Percentiles rank a stretch among this genome's conserved stretches.
These are phyloP conservation scores for Fraxinus ornus DNA, from an alignment of 305 asterid species.

Conservation along the genomic window DNA sequence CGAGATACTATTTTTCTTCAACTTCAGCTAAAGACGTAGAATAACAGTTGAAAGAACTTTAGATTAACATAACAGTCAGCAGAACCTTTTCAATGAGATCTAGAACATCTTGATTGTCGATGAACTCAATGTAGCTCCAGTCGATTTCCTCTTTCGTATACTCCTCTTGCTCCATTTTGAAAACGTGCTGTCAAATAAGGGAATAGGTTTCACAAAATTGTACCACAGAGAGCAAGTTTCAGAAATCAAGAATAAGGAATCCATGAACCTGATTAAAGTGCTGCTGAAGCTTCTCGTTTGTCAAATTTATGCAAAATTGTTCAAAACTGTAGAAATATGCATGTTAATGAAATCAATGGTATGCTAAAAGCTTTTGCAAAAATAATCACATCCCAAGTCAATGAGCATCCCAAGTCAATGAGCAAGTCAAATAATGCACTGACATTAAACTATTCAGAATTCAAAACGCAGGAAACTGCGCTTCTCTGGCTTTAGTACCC, in stretches of 20 bases:
- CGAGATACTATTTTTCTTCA: neutral
- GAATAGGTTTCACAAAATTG: constrained; percentile 24
- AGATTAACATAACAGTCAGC: constrained; percentile 9
- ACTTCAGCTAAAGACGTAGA: neutral
- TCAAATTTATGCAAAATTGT: constrained; percentile 56
- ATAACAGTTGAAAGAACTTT: neutral
- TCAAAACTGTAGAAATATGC: constrained; percentile 45
- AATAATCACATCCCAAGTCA: constrained; percentile 17
- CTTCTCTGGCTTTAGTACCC: neutral
- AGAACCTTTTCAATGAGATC: constrained; percentile 90
- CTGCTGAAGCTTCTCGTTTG: constrained; percentile 64
- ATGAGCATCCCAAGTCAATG: neutral
- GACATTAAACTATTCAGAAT: neutral
- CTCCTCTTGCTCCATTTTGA: constrained; percentile 99
- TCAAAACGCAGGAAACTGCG: neutral
- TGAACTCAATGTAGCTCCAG: constrained; percentile 99
- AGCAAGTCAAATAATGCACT: constrained; percentile 20
- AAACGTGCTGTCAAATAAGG: constrained; percentile 75
- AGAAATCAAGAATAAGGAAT: neutral
- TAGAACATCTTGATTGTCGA: constrained; percentile 86
- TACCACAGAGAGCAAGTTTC: constrained; percentile 7
- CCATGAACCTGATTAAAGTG: constrained; percentile 84
- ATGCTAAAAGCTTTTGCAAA: constrained; percentile 6
- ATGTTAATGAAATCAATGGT: constrained; percentile 20
- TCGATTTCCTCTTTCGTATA: constrained; percentile 92